Percentiles rank a stretch among this genome's conserved stretches.
phyloP scores from a whole-genome alignment of 306 rosid species.

The Glycine latifolia region DNA sequence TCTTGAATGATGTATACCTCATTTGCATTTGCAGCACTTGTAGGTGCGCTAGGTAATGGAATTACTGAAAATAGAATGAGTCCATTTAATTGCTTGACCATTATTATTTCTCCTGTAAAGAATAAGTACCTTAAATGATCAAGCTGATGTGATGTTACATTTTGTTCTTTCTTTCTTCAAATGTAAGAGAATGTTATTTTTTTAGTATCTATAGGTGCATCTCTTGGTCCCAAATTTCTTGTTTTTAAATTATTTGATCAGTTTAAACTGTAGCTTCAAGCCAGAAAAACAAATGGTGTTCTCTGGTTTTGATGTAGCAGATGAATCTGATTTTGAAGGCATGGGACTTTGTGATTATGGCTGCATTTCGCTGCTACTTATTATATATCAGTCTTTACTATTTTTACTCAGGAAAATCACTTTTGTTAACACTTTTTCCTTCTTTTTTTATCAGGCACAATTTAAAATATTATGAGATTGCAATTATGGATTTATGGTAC shows the following conservation, averaged over 20 bases:
- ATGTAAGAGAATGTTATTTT: not conserved
- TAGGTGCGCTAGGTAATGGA: not conserved
- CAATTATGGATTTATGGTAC: slow-evolving; percentile 1
- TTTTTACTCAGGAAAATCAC: not conserved
- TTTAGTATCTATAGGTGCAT: slow-evolving; percentile 20
- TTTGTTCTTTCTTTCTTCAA: not conserved
- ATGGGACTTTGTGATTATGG: slow-evolving; percentile 64
- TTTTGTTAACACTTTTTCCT: slow-evolving; percentile 1
- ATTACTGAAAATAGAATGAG: slow-evolving; percentile 24
- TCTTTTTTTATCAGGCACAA: slow-evolving; percentile 53
- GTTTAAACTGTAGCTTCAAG: slow-evolving; percentile 68
- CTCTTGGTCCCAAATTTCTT: slow-evolving; percentile 19
- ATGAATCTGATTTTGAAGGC: slow-evolving; percentile 91
- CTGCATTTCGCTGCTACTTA: slow-evolving; percentile 40
- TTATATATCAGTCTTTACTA: not conserved
- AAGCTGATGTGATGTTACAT: slow-evolving; percentile 9
- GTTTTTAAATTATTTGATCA: slow-evolving; percentile 24
- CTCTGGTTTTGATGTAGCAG: slow-evolving; percentile 90
- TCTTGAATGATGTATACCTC: slow-evolving; percentile 3
- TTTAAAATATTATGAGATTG: slow-evolving; percentile 38
- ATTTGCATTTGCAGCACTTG: slow-evolving; percentile 4
- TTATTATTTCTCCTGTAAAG: slow-evolving; percentile 7
- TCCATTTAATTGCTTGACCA: slow-evolving; percentile 34
- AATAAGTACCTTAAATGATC: slow-evolving; percentile 3
- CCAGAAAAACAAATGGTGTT: slow-evolving; percentile 91